phyloP scores from a whole-genome alignment of 148 eudicot genomes.

The Rhododendron vialii region DNA sequence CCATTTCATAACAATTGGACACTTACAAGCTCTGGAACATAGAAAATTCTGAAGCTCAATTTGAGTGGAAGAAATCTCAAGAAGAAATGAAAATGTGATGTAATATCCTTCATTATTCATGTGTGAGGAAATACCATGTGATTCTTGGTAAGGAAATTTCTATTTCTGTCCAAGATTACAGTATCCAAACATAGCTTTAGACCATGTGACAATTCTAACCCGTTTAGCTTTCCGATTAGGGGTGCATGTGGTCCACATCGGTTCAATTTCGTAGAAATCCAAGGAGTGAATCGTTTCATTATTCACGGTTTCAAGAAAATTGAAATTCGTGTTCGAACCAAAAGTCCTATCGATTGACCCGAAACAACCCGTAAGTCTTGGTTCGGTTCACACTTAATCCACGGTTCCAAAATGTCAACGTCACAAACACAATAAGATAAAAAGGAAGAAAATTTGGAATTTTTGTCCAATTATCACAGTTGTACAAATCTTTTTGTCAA shows the following conservation, averaged over 20 bases:
- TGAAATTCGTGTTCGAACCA: neutral
- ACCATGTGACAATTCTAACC: neutral
- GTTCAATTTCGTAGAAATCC: neutral
- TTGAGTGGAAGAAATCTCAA: neutral
- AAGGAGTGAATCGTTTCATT: neutral
- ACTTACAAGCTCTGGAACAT: neutral
- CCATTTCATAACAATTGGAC: neutral
- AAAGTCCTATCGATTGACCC: neutral
- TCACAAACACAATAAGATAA: neutral
- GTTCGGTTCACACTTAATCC: neutral
- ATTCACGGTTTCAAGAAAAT: neutral
- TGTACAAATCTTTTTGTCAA: neutral
- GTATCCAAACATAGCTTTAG: neutral
- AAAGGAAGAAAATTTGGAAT: neutral
- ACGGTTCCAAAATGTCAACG: neutral
- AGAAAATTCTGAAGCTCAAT: neutral
- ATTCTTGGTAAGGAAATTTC: neutral
- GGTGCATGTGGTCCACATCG: neutral
- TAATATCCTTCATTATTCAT: neutral
- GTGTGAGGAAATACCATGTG: neutral
- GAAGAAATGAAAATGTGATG: neutral
- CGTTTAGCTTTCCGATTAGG: neutral
- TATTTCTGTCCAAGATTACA: neutral
- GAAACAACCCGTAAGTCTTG: no score
- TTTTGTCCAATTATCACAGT: neutral